These are phyloP conservation scores for Sistotremastrum suecicum DNA, from an alignment of 768 basidiomycete species.

Conservation along the genomic window DNA sequence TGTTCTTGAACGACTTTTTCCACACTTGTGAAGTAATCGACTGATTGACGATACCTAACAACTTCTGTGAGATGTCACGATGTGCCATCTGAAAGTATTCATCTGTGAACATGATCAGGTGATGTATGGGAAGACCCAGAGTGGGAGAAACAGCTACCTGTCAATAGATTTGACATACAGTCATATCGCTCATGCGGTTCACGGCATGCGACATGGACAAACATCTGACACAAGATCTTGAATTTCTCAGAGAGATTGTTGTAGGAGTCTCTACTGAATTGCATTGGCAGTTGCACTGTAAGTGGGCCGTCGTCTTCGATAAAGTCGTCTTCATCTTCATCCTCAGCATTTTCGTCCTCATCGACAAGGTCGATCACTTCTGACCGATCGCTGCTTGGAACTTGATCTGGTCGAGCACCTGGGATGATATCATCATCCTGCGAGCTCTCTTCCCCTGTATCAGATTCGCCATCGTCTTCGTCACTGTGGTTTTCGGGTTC, in stretches of 20 bases:
- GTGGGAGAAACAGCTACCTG: neutral
- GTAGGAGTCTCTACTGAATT: slow-evolving; percentile 71
- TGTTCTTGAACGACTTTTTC: slow-evolving; percentile 51
- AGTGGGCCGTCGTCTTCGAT: slow-evolving; percentile 32
- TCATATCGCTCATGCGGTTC: slow-evolving; percentile 32
- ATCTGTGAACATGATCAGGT: neutral
- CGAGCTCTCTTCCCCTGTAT: slow-evolving; percentile 12
- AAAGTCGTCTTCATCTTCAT: slow-evolving; percentile 28
- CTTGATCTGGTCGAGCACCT: slow-evolving; percentile 29
- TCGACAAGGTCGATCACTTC: slow-evolving; percentile 26
- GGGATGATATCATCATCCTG: slow-evolving; percentile 22
- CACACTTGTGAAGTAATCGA: slow-evolving; percentile 78
- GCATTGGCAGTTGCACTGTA: slow-evolving; percentile 41
- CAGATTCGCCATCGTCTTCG: slow-evolving; percentile 11
- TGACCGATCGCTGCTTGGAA: slow-evolving; percentile 16
- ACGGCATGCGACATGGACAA: slow-evolving; percentile 66
- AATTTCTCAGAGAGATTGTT: slow-evolving; percentile 69
- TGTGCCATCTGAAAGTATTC: slow-evolving; percentile 28
- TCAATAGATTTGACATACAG: slow-evolving; percentile 15
- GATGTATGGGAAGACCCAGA: neutral
- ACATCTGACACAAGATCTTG: slow-evolving; percentile 79
- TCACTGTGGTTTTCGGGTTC: slow-evolving; percentile 8
- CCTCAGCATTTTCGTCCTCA: slow-evolving; percentile 17
- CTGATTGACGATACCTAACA: slow-evolving; percentile 57
- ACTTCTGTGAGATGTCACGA: slow-evolving; percentile 49